These are phyloP conservation scores for Xylaria palmicola DNA, from an alignment of 495 filamentous ascomycete genomes.

Conservation along the genomic window DNA sequence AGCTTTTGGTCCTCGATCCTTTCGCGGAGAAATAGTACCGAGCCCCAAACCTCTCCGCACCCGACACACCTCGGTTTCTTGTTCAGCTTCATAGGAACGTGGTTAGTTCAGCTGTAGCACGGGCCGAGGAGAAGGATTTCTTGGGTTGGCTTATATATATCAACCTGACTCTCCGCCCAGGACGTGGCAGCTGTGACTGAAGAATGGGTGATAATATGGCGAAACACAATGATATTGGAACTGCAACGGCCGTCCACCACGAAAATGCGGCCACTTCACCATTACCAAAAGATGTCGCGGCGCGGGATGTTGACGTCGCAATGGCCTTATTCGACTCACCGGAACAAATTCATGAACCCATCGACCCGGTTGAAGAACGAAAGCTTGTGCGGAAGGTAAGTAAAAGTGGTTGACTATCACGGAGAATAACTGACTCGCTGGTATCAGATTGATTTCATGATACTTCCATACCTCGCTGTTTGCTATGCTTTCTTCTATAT, in stretches of 20 bases:
- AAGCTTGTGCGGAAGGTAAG: slow-evolving; percentile 47
- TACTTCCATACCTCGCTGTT: slow-evolving; percentile 47
- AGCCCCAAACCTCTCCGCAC: slow-evolving; percentile 2
- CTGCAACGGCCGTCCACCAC: background rate
- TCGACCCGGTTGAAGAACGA: slow-evolving; percentile 50
- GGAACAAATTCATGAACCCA: slow-evolving; percentile 36
- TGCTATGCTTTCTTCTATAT: slow-evolving; percentile 64
- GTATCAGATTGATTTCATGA: slow-evolving; percentile 21
- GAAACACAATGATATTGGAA: slow-evolving; percentile 1
- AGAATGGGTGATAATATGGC: background rate
- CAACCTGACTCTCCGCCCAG: background rate
- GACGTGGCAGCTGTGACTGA: background rate
- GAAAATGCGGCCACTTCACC: background rate
- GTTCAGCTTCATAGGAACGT: background rate
- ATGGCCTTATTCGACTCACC: slow-evolving; percentile 18
- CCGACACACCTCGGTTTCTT: background rate
- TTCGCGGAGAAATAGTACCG: background rate
- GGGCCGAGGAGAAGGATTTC: background rate
- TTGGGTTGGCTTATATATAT: background rate
- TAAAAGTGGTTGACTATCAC: background rate
- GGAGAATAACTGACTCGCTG: background rate
- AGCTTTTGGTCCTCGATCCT: background rate
- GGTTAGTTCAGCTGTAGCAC: background rate
- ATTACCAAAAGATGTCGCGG: background rate
- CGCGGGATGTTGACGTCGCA: slow-evolving; percentile 12